Evolutionary conservation across 495 filamentous ascomycete genomes (phyloP), one percentile per base, ranked within the genome.

Genomic region (Aspergillus incahuasiensis): DNA sequence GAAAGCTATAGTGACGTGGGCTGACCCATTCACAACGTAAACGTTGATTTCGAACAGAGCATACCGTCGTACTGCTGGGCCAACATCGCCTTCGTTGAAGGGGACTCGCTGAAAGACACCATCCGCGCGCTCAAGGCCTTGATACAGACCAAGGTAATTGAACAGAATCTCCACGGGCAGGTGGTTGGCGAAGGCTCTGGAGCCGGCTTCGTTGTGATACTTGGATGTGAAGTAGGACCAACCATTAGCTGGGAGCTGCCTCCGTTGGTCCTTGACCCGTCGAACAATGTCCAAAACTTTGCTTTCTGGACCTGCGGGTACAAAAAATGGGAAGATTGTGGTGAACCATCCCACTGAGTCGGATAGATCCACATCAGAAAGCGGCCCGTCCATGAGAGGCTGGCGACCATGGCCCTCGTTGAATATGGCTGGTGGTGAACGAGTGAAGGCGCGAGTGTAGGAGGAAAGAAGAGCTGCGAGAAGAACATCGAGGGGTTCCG

Each of bases 91-190:
- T 15, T 35, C 32, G 12, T 35, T 35, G 12, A 35, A 35, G 6
- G 32, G 32, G 12, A 35, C 9, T 15, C 32, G 32, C 32, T 35
- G 32, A 11, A 35, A 35, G 12, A 9, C 32, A 15, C 32, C 56
- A 48, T 55, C 52, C 7, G 45, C 11, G 21, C 52, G 34, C 63
- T 82, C 78, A 3, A 85, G 61, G 48, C 79, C 74, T 45, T 82
- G 79, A 51, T 76, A 67, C 4, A 72, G 68, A 0, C 81, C 83
- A 12, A 77, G 66, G 58, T 86, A 85, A 53, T 80, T 83, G 59
- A 86, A 82, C 15, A 79, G 73, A 28, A 86, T 70, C 64, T 87
- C 84, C 22, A 84, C 69, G 7, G 79, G 81, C 67, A 70, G 78
- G 11, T 78, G 74, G 5, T 61, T 47, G 28, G 66, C 50, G 52